Conservation (phyloP, 202 grass and related monocot species). For the Schoenoplectus triqueter region DNA sequence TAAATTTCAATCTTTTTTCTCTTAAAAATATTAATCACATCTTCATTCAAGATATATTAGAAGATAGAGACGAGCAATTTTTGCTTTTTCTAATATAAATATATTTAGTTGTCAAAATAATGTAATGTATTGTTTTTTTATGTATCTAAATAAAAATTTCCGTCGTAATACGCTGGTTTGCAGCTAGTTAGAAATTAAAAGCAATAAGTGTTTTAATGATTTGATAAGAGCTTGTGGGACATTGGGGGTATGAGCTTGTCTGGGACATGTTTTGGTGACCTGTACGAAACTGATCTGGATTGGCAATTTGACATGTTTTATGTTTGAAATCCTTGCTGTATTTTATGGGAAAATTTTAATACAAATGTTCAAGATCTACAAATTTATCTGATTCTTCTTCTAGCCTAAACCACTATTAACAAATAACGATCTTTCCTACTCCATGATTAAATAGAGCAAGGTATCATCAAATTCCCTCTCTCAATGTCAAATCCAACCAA, state of each 20-base stretch:
- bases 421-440: slow-evolving; percentile 9
- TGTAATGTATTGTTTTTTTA: too few species aligned
- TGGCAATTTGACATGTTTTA: slow-evolving; percentile 17
- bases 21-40: too few species aligned
- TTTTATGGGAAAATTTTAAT: slow-evolving; percentile 21
- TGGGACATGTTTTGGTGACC: slow-evolving; percentile 5
- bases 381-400: slow-evolving; percentile 7
- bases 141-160: too few species aligned
- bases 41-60: too few species aligned
- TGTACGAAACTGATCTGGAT: slow-evolving; percentile 22
- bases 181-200: too few species aligned
- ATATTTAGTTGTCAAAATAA: too few species aligned
- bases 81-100: too few species aligned
- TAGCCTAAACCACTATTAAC: slow-evolving; percentile 20
- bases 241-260: slow-evolving; percentile 13
- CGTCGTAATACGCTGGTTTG: too few species aligned
- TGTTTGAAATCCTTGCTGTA: slow-evolving; percentile 8
- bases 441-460: slow-evolving; percentile 3
- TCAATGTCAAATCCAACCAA: not conserved
- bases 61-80: too few species aligned
- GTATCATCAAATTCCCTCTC: not conserved
- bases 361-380: not conserved
- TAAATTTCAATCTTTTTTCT: too few species aligned
- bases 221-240: not conserved
- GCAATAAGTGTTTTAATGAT: slow-evolving; percentile 11